These are phyloP conservation scores for Zygoascus ofunaensis DNA, from an alignment of 805 yeast genomes.

Conservation along the genomic window DNA sequence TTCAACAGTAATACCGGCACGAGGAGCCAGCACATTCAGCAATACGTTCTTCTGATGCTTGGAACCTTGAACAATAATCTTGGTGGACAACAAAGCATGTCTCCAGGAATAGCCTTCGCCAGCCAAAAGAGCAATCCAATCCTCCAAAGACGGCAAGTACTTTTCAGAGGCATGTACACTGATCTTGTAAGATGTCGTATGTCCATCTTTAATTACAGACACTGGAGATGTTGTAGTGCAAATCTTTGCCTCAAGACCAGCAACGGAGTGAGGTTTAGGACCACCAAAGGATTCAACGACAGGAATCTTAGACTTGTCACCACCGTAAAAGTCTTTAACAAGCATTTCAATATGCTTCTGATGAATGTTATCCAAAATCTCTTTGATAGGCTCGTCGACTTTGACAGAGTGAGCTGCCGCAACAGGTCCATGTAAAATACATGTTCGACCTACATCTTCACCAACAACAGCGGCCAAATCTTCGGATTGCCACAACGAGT, in stretches of 20 bases:
- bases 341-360: slow-evolving; percentile 75
- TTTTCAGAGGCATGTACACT: slow-evolving; percentile 26
- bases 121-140: slow-evolving; percentile 77
- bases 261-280: slow-evolving; percentile 34
- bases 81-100: slow-evolving; percentile 74
- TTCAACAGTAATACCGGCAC: slow-evolving; percentile 52
- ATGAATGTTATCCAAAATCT: slow-evolving; percentile 80
- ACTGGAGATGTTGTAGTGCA: slow-evolving; percentile 17
- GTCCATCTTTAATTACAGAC: slow-evolving; percentile 16
- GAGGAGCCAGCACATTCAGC: slow-evolving; percentile 72
- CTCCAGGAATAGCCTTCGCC: slow-evolving; percentile 80
- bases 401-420: slow-evolving; percentile 85
- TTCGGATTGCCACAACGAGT: slow-evolving; percentile 98
- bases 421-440: slow-evolving; percentile 97
- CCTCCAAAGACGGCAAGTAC: slow-evolving; percentile 33
- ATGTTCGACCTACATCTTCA: slow-evolving; percentile 96
- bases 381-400: slow-evolving; percentile 88
- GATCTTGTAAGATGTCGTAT: slow-evolving; percentile 33
- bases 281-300: slow-evolving; percentile 85
- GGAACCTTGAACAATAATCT: slow-evolving; percentile 75
- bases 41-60: slow-evolving; percentile 73
- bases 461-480: slow-evolving; percentile 92
- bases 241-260: slow-evolving; percentile 18
- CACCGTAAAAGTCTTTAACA: slow-evolving; percentile 58
- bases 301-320: slow-evolving; percentile 68